Conservation (phyloP, 176 grass and related monocot genomes). For the Tillandsia leiboldiana region DNA sequence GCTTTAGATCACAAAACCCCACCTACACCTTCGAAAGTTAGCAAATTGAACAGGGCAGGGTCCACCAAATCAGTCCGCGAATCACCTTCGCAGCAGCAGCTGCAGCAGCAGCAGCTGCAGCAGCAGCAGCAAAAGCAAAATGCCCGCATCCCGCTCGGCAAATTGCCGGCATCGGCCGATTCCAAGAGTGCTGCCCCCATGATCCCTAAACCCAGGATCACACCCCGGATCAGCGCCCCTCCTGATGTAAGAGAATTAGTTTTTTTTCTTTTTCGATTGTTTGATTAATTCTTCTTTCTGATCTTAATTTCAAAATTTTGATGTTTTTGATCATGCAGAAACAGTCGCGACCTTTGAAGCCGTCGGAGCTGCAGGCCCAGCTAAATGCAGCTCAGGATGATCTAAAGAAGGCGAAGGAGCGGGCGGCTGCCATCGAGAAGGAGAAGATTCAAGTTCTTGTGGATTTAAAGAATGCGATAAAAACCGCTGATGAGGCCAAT, state of each 20-base stretch:
- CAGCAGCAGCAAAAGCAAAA: conserved; percentile 14
- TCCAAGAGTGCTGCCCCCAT: conserved; percentile 22
- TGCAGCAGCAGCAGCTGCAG: not conserved
- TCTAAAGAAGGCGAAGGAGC: conserved; percentile 43
- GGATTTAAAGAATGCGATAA: conserved; percentile 36
- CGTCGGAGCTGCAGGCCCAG: conserved; percentile 47
- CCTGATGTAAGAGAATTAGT: conserved; percentile 21
- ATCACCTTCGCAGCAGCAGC: conserved; percentile 21
- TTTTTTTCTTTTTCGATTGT: not conserved
- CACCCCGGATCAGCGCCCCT: conserved; percentile 14
- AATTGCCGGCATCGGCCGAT: conserved; percentile 34
- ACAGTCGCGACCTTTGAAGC: conserved; percentile 28
- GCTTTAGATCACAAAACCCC: conserved; percentile 25
- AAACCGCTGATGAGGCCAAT: conserved; percentile 29
- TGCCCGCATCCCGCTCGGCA: conserved; percentile 27
- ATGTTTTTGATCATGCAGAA: conserved; percentile 34
- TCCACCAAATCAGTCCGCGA: conserved; percentile 29
- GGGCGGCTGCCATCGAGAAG: conserved; percentile 34
- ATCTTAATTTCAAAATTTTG: not conserved
- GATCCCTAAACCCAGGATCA: conserved; percentile 40
- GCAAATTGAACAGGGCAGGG: conserved; percentile 30
- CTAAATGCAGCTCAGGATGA: conserved; percentile 42
- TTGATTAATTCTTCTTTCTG: not conserved
- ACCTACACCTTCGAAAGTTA: conserved; percentile 32
- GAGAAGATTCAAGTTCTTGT: conserved; percentile 36